Percentiles rank a stretch among this genome's conserved stretches.
Conservation (phyloP, 768 basidiomycete genomes). For the Mycena albidolilacea region DNA sequence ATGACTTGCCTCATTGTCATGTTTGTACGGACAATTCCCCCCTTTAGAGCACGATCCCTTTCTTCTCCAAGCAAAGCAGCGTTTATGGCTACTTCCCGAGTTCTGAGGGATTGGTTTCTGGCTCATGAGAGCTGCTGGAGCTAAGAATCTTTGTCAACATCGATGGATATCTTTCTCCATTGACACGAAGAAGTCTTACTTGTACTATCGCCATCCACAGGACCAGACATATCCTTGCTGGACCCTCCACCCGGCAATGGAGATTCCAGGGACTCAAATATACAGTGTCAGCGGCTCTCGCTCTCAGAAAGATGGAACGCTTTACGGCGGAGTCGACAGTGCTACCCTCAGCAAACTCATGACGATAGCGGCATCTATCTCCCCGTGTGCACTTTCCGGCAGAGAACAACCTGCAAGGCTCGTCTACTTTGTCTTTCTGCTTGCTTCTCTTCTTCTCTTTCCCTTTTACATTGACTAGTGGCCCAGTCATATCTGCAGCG, state of each 20-base stretch:
- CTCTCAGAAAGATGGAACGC: conserved; percentile 8
- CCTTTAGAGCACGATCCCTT: conserved; percentile 20
- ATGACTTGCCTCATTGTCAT: conserved; percentile 18
- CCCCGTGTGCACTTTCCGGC: conserved; percentile 20
- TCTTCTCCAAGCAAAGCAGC: conserved; percentile 21
- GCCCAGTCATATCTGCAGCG: conserved; percentile 8
- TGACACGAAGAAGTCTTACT: conserved; percentile 16
- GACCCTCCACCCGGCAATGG: conserved; percentile 14
- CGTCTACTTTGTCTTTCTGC: conserved; percentile 19
- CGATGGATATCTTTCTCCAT: conserved; percentile 7
- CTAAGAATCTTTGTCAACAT: conserved; percentile 20
- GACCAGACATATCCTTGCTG: conserved; percentile 14
- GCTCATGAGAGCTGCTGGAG: conserved; percentile 7
- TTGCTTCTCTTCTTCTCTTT: conserved; percentile 15
- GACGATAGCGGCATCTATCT: conserved; percentile 16
- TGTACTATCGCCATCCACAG: conserved; percentile 10
- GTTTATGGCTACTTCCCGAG: conserved; percentile 14
- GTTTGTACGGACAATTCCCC: conserved; percentile 19
- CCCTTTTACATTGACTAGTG: conserved; percentile 17
- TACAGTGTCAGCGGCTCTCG: neutral
- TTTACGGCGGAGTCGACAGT: conserved; percentile 17
- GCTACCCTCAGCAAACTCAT: conserved; percentile 17
- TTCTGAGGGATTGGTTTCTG: conserved; percentile 14
- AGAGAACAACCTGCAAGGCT: conserved; percentile 23
- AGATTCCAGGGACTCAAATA: conserved; percentile 21